Conservation (phyloP, 176 grass and related monocot species). For the Pharus latifolius region DNA sequence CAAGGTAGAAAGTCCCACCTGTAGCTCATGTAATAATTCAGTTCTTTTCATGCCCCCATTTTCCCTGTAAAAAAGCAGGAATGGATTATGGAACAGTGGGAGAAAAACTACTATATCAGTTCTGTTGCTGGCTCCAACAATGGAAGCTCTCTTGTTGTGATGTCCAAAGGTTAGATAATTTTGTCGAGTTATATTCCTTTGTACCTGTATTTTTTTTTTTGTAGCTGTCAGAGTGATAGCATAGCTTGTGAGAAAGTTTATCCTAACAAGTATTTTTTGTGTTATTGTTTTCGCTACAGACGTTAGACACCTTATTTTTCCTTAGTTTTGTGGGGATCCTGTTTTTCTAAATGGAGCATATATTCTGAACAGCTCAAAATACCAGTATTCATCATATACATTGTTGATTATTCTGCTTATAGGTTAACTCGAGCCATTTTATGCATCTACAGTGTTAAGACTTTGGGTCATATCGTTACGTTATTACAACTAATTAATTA, state of each 20-base stretch:
- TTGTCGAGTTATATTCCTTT: not conserved
- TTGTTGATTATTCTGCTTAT: too few relatives aligned
- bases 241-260: not conserved
- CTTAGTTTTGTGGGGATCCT: not conserved
- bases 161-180: slow-evolving; percentile 50
- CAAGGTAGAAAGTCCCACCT: slow-evolving; percentile 23
- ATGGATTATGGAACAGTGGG: slow-evolving; percentile 79
- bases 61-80: slow-evolving; percentile 25
- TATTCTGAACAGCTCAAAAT: too few relatives aligned
- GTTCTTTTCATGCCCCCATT: not conserved
- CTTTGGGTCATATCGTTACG: too few relatives aligned
- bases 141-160: slow-evolving; percentile 59
- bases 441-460: too few relatives aligned
- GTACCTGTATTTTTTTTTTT: not conserved
- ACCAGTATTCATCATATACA: too few relatives aligned
- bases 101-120: slow-evolving; percentile 65
- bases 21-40: not conserved
- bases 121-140: slow-evolving; percentile 58
- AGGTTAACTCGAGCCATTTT: too few relatives aligned
- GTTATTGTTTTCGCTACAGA: not conserved
- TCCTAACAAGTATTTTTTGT: too few relatives aligned
- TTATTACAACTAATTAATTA: too few relatives aligned
- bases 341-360: not conserved
- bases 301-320: not conserved
- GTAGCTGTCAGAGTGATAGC: not conserved